Evolutionary conservation across 2,329 filamentous ascomycete species (phyloP), one percentile per base, ranked within the genome.

Genomic region (Aspergillus sclerotialis): DNA sequence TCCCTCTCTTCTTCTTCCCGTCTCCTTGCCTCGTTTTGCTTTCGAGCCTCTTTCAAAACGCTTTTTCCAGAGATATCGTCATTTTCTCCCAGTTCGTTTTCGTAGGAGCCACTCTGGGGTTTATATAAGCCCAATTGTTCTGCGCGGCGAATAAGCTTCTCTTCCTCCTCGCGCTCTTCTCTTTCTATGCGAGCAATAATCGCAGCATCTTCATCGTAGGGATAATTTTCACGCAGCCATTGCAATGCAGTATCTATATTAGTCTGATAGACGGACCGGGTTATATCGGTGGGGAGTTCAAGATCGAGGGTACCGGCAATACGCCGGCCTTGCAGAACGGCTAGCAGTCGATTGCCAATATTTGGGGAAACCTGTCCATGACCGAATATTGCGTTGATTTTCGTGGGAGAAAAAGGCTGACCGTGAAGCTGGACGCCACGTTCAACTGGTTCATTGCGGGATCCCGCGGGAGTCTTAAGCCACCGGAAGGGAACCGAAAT

Each of bases 141-240:
- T 2, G 58, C 63, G 6, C 60, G 55, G 12, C 50, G 49, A 17
- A 60, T 47, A 2, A 63, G 46, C 37, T 53, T 57, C 28, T 58
- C 47, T 38, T 65, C 58, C 24, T 59, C 53, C 34, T 64, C 54
- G 12, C 38, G 46, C 28, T 63, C 57, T 42, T 67, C 58, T 17
- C 56, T 45, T 40, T 63, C 59, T 18, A 70, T 61, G 2, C 67
- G 60, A 10, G 55, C 55, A 12, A 69, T 31, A n/a, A 70, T 69
- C 3, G 67, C 67, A 5, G 63, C 64, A 43, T 70, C 67, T 43
- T 70, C 67, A 15, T 70, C 67, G 9, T 70, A 36, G 0, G 66
- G 64, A 18, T 65, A 60, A 10, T 60, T 56, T 13, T 41, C 37
- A 11, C 67, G 63, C 5, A 70, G 50, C 58, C 64, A 70, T 27